A percentile compares a stretch with the other conserved stretches of the same genome.
phyloP scores from a whole-genome alignment of 495 filamentous ascomycete genomes.

The Pyronema domesticum region DNA sequence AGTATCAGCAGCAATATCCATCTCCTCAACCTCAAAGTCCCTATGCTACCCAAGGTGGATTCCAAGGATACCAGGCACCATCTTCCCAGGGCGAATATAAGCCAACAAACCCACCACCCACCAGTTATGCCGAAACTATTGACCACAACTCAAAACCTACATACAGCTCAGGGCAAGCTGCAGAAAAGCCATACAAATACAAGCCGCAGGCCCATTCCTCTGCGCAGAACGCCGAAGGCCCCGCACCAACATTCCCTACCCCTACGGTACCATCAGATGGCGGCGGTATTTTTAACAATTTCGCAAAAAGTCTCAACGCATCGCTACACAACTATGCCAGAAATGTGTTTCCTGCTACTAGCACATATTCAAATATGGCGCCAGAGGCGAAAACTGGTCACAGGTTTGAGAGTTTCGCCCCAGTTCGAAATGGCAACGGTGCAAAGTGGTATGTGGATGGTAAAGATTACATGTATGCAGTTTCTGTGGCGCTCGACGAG shows the following conservation, averaged over 20 bases:
- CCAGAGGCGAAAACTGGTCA: conserved; percentile 30
- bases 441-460: conserved; percentile 91
- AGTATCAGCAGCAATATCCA: neutral
- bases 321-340: conserved; percentile 19
- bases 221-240: conserved; percentile 1
- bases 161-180: neutral
- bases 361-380: conserved; percentile 5
- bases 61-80: neutral
- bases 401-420: conserved; percentile 70
- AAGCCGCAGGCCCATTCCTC: conserved; percentile 15
- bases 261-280: neutral
- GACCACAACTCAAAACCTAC: neutral
- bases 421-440: conserved; percentile 43
- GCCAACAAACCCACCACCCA: neutral
- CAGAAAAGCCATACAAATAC: neutral
- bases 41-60: neutral
- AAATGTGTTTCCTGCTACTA: conserved; percentile 19
- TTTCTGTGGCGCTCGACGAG: conserved; percentile 65
- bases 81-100: neutral
- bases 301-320: conserved; percentile 15
- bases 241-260: neutral
- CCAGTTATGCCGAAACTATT: neutral
- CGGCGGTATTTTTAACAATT: conserved; percentile 11
- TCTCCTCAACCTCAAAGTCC: conserved; percentile 3
- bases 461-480: conserved; percentile 80